Base-by-base conservation (phyloP, 371 early-diverging fungal species). In the Rhizopus arrhizus region DNA sequence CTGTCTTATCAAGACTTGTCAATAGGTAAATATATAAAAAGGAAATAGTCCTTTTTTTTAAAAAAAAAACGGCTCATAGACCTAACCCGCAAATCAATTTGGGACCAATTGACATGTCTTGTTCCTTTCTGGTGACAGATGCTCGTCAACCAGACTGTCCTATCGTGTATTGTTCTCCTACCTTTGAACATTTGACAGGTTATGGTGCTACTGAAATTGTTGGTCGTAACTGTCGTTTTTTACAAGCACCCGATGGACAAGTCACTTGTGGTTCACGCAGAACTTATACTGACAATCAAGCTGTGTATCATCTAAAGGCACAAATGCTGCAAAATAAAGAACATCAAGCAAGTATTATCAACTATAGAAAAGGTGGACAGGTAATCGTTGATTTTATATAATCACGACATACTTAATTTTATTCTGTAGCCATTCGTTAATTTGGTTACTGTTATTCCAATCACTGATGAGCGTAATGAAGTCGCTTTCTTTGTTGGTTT, bases 211-310 rank as follows among this genome's bases (percentile, higher is more conserved):
- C 42, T 11, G 89, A 90, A 65, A 75, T 82, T 38, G 63, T 89
- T 11, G 87, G 88, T n/a, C 70, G 77, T 22, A 88, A 87, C 54
- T 90, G 91, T 66, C 75, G 91, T 10, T 90, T 90, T 61, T 66
- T 90, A 40, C 91, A 84, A 65, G 69, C 81, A 28, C 81, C 83
- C 2, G 82, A 85, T 65, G 84, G 83, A 9, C 67, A 70, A 48
- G 85, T 83, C 10, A 73, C 71, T 42, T 61, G 63, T 3, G 84
- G 84, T n/a, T 77, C 83, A 3, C 62, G 72, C n/a, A 77, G 89
- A 50, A 64, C 78, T 22, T 82, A 80, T 51, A 84, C 85, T 4
- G 89, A 88, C 63, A 86, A 87, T 57, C 65, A 68, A 35, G 74
- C 84, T 3, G 85, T 87, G 0, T 74, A 69, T 53, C 79, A 80